Base-by-base conservation (phyloP, 1,284 basidiomycete species). In the Vanrija sp. region DNA sequence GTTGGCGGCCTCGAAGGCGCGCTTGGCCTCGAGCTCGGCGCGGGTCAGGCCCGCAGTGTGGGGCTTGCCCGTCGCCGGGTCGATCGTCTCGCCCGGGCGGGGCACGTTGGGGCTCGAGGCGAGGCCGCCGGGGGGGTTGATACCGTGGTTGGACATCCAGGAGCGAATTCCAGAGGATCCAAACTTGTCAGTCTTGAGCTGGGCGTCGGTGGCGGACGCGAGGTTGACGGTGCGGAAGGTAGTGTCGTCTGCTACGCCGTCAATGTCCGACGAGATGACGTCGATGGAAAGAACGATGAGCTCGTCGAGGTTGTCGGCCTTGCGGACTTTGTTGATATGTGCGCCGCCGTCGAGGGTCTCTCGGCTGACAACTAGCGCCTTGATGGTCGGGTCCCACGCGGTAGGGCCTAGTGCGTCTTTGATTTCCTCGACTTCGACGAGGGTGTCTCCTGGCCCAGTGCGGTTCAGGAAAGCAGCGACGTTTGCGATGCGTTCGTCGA, bases 351-450 rank as follows among this genome's bases (percentile, higher is more conserved):
- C 74, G 1, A 87, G 64, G 0, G 92, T 96, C 77, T 97, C 92
- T 64, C 83, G 83, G 76, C 88, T 91, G 29, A 95, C 88, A 7
- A 96, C 86, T 12, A 97, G 77, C 4, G 85, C 91, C 63, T 94
- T 87, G 18, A 96, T 84, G 65, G 92, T 82, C 1, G 86, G 81
- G 66, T 96, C 91, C 79, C 81, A 85, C 2, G 82, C 87, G 0
- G 93, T 95, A 5, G 93, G 93, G 0, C 93, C 93, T 64, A 85
- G 91, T 0, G 93, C 85, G 68, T 97, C 92, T 47, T 78, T 75
- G 55, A 95, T 85, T 14, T 86, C 80, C 7, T 87, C 86, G 45
- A 89, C 78, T 46, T 90, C 64, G 6, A 51, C 45, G 7, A 54
- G 21, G 16, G 38, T 26, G 3, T 44, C 54, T 8, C 54, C 57